These are phyloP conservation scores for Sedum album DNA, from an alignment of 164 flowering plant species.

Conservation along the genomic window DNA sequence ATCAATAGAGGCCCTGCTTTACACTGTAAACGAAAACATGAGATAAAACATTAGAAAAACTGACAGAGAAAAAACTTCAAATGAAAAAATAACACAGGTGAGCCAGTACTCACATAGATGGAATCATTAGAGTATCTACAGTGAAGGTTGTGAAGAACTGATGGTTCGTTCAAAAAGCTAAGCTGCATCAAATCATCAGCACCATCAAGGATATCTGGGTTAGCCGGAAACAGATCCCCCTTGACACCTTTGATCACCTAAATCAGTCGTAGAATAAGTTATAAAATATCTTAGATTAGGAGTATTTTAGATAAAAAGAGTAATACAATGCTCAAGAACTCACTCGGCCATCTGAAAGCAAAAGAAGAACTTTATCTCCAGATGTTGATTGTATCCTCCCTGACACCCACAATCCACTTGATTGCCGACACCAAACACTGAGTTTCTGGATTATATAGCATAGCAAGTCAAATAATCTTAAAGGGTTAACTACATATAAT, in stretches of 20 bases:
- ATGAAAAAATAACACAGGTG: not conserved
- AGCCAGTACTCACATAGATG: constrained; percentile 52
- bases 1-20: constrained; percentile 94
- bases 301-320: not conserved
- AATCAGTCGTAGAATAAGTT: constrained; percentile 6
- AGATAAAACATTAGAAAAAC: constrained; percentile 13
- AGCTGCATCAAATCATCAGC: constrained; percentile 83
- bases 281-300: not conserved
- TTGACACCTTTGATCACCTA: constrained; percentile 55
- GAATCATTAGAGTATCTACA: constrained; percentile 52
- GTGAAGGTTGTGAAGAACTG: constrained; percentile 79
- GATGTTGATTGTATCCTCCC: constrained; percentile 71
- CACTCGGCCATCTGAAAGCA: constrained; percentile 63
- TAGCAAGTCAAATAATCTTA: not conserved
- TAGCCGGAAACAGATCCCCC: constrained; percentile 70
- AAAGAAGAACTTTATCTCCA: constrained; percentile 48
- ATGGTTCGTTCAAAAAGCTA: constrained; percentile 94
- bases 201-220: constrained; percentile 77
- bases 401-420: constrained; percentile 53
- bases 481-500: not conserved
- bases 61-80: no score
- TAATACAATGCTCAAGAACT: constrained; percentile 20
- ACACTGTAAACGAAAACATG: constrained; percentile 33
- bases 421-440: constrained; percentile 68
- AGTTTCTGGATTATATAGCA: constrained; percentile 56